Base-by-base conservation (phyloP, 805 yeast genomes). In the Pichia scutulata region DNA sequence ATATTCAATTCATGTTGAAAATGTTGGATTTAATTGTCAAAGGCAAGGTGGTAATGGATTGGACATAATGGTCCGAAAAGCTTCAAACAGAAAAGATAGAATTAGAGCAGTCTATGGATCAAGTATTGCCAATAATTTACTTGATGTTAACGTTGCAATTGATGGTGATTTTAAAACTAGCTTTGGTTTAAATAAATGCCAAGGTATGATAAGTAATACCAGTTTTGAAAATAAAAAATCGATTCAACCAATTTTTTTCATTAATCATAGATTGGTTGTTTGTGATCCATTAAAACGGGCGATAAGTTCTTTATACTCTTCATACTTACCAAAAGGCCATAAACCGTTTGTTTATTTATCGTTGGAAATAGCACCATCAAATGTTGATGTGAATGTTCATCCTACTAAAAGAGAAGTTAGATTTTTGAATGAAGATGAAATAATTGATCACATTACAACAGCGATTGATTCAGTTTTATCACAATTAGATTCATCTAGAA, bases 361-460 rank as follows among this genome's bases (percentile, higher is more conserved):
- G 44, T 63, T 93, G n/a, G 70, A 70, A 19, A 79, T 93, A 2
- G 70, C 74, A 22, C 86, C 97, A 0, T 68, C 67, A 33, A 82
- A 83, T 53, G 74, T 93, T 8, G 99, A 93, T 64, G 98, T 93
- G 16, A 93, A 93, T 62, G 83, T 93, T 14, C 99, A 93, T 62
- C 99, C 99, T 0, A 92, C 98, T 0, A 93, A 93, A 58, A 75
- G 92, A 52, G 97, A 92, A 59, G 97, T 93, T 2, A 65, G 95
- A 41, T 89, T 93, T 62, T 68, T 93, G 36, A 67, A 81, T 63
- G 97, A 93, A 59, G 93, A 85, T 43, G 97, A 90, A 61, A 89
- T 93, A 21, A 76, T 87, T 12, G 89, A 82, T 39, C 57, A 61
- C 36, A 72, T 90, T 2, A 72, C 83, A 30, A 63, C 66, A 0